A percentile compares a stretch with the other conserved stretches of the same genome.
These are phyloP conservation scores for Pezicula carpinea DNA, from an alignment of 2,329 filamentous ascomycete genomes.

Conservation along the genomic window DNA sequence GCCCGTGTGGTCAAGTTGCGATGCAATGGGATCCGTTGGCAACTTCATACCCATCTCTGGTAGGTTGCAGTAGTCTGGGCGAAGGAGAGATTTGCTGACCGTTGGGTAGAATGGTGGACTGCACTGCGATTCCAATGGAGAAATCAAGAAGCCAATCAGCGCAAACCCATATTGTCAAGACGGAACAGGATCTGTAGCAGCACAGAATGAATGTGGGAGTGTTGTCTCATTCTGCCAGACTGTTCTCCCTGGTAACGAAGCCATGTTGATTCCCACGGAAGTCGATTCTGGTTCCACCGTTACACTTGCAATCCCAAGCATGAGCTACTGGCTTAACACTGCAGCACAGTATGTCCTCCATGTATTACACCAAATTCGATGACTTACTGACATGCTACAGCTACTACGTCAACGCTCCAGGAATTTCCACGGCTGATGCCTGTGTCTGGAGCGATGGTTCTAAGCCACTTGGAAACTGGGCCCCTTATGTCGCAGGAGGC, in stretches of 20 bases:
- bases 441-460: constrained; percentile 67
- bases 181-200: constrained; percentile 61
- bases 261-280: constrained; percentile 76
- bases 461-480: constrained; percentile 69
- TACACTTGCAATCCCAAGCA: constrained; percentile 62
- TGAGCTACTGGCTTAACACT: constrained; percentile 66
- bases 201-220: constrained; percentile 59
- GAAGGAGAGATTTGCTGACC: constrained; percentile 8
- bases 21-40: constrained; percentile 73
- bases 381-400: constrained; percentile 34
- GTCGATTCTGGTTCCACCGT: constrained; percentile 45
- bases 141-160: constrained; percentile 65
- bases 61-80: constrained; percentile 34
- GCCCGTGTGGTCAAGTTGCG: constrained; percentile 70
- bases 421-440: constrained; percentile 51
- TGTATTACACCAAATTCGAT: neutral
- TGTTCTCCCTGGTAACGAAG: constrained; percentile 72
- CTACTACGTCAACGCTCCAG: constrained; percentile 76
- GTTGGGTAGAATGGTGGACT: constrained; percentile 62
- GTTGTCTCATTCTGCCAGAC: constrained; percentile 74
- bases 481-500: constrained; percentile 70
- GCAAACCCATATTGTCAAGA: constrained; percentile 64
- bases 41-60: constrained; percentile 67
- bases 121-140: constrained; percentile 63
- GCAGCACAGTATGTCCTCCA: constrained; percentile 64